A percentile compares a stretch with the other conserved stretches of the same genome.
These are phyloP conservation scores for Angomonas deanei DNA, from an alignment of 208 protist genomes.

Conservation along the genomic window DNA sequence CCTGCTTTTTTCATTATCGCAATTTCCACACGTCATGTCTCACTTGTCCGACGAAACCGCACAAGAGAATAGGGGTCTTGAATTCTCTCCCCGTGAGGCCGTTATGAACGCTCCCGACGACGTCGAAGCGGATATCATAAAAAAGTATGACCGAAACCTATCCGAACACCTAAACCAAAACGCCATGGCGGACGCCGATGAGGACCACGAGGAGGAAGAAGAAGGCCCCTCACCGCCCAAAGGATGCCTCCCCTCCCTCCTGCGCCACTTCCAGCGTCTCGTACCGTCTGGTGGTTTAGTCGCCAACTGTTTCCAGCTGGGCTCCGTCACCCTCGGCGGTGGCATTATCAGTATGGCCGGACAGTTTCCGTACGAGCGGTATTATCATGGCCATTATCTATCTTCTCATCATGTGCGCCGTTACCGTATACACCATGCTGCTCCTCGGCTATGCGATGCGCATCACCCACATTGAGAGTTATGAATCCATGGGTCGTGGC, in stretches of 20 bases:
- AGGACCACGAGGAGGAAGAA: no score
- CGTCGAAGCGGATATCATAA: no score
- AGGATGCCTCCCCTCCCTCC: not conserved
- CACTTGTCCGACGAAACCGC: no score
- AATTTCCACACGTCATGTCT: no score
- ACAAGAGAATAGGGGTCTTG: no score
- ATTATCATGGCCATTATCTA: conserved; percentile 59
- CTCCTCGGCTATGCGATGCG: conserved; percentile 43
- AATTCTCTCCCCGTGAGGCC: no score
- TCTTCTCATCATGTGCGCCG: conserved; percentile 34
- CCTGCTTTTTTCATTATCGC: no score
- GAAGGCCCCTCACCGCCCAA: no score
- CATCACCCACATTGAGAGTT: conserved; percentile 39
- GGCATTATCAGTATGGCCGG: conserved; percentile 57
- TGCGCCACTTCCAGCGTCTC: conserved; percentile 9
- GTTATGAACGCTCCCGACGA: no score
- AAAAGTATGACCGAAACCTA: no score
- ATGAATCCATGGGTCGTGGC: conserved; percentile 38
- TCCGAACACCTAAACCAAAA: no score
- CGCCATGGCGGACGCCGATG: no score
- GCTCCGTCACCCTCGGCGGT: conserved; percentile 53
- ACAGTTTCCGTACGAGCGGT: conserved; percentile 40
- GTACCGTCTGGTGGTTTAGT: conserved; percentile 44
- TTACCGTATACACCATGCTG: conserved; percentile 62
- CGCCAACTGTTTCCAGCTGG: conserved; percentile 52